Evolutionary conservation across 805 yeast species (phyloP).

Genomic region (Kazachstania bromeliacearum): DNA sequence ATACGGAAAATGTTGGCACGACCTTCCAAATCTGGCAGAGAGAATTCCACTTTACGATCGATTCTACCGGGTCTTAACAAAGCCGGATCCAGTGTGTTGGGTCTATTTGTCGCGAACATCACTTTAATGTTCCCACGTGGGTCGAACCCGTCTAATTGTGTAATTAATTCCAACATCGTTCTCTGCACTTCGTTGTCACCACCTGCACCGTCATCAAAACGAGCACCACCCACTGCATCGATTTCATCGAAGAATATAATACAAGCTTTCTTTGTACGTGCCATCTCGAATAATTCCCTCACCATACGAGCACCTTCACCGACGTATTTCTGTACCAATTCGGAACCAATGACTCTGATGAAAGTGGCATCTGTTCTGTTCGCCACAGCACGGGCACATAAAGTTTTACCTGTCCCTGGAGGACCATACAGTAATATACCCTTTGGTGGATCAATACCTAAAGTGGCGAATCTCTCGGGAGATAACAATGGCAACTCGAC

Average conservation of each 20-base stretch:
- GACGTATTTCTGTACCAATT: slow-evolving; percentile 94
- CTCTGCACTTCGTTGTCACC: slow-evolving; percentile 99
- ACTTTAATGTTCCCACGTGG: slow-evolving; percentile 98
- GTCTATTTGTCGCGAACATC: slow-evolving; percentile 98
- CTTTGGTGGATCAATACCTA: slow-evolving; percentile 98
- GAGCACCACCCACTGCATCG: slow-evolving; percentile 99
- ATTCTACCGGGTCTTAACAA: slow-evolving; percentile 96
- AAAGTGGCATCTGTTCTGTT: slow-evolving; percentile 98
- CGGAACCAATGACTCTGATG: slow-evolving; percentile 96
- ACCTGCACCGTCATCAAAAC: slow-evolving; percentile 98
- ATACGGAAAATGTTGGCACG: slow-evolving; percentile 96
- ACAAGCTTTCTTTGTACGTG: slow-evolving; percentile 96
- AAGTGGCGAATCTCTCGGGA: slow-evolving; percentile 92
- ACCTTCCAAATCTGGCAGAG: slow-evolving; percentile 94
- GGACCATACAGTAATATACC: slow-evolving; percentile 96
- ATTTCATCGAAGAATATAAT: slow-evolving; percentile 96
- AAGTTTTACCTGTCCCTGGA: slow-evolving; percentile 97
- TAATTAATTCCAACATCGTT: slow-evolving; percentile 96
- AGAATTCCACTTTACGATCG: slow-evolving; percentile 96
- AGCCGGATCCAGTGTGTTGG: slow-evolving; percentile 97
- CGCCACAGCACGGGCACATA: slow-evolving; percentile 98
- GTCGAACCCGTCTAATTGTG: slow-evolving; percentile 97
- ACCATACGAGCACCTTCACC: slow-evolving; percentile 99
- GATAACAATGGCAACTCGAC: slow-evolving; percentile 88
- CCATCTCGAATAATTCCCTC: slow-evolving; percentile 97